A percentile compares a stretch with the other conserved stretches of the same genome.
Conservation (phyloP, 2,329 filamentous ascomycete species). For the Colletotrichum acutatum region DNA sequence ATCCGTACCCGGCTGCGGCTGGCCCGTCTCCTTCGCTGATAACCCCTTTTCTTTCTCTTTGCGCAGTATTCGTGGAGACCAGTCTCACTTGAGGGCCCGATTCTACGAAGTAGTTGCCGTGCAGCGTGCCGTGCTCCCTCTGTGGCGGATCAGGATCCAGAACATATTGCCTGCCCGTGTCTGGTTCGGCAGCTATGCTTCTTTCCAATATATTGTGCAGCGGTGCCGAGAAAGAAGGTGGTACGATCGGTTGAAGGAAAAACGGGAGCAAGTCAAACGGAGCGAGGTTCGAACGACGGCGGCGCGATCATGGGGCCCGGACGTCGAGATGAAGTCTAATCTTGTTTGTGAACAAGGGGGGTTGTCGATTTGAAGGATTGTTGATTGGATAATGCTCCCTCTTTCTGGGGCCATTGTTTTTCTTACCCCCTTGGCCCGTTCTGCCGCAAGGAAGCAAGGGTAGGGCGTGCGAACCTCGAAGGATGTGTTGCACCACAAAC, state of each 20-base stretch:
- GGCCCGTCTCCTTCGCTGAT: neutral
- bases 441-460: constrained; percentile 5
- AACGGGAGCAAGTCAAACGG: constrained; percentile 9
- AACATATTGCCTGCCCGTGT: neutral
- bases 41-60: neutral
- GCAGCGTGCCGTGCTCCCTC: neutral
- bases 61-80: neutral
- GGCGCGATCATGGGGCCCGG: constrained; percentile 24
- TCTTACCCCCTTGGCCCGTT: neutral
- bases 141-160: neutral
- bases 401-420: neutral
- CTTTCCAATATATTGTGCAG: neutral
- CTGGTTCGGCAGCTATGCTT: neutral
- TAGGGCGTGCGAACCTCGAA: neutral
- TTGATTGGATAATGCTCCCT: constrained; percentile 12
- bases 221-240: neutral
- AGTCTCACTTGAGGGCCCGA: neutral
- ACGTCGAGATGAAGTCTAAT: constrained; percentile 35
- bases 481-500: constrained; percentile 27
- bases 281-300: constrained; percentile 26
- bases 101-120: neutral
- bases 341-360: neutral
- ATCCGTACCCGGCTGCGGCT: constrained; percentile 3
- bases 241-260: neutral
- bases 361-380: neutral